Evolutionary conservation across 2,329 filamentous ascomycete genomes (phyloP), one percentile per base, ranked within the genome.

Genomic region (Sporothrix humicola): DNA sequence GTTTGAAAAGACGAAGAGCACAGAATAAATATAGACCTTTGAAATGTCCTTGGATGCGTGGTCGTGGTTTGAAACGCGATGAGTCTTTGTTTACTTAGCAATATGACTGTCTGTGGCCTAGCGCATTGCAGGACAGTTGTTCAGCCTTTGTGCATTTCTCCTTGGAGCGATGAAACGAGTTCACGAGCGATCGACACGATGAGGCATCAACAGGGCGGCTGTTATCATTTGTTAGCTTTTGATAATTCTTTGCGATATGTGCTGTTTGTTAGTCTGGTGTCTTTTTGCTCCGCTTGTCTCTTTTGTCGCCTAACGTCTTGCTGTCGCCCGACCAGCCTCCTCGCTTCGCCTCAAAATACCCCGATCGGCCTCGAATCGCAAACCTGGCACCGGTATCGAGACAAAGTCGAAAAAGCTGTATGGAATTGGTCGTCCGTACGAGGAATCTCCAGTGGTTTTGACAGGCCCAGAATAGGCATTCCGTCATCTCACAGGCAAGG

Each of bases 401-500:
- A 23, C 15, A 13, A 66, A 48, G 61, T 66, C 42, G 42, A 66
- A 66, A 26, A 65, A 46, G 8, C 31, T 37, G 5, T 5, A 8
- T 48, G 10, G 42, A 48, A 10, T 8, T 46, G n/a, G 61, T 48
- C 42, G 61, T 17, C 42, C 42, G 42, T 26, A 26, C 42, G 42
- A 26, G 42, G 61, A 17, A 66, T 48, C 20, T 26, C n/a, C n/a
- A 46, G 59, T 61, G 42, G 17, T 54, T 48, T 37, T 31, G n/a
- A 66, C 61, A 66, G 20, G 61, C 7, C 50, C 10, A 26, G 52
- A 58, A 58, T 17, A 56, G n/a, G 50, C 31, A 52, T 54, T 56
- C 37, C 50, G 66, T 59, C 69, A 59, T 61, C 54, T 42, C 68
- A 70, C 37, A 69, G 26, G 46, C 23, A 70, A 61, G 69, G 69